A percentile compares a stretch with the other conserved stretches of the same genome.
phyloP scores from a whole-genome alignment of 2,329 filamentous ascomycete genomes.

The Leptosphaerulina australis region DNA sequence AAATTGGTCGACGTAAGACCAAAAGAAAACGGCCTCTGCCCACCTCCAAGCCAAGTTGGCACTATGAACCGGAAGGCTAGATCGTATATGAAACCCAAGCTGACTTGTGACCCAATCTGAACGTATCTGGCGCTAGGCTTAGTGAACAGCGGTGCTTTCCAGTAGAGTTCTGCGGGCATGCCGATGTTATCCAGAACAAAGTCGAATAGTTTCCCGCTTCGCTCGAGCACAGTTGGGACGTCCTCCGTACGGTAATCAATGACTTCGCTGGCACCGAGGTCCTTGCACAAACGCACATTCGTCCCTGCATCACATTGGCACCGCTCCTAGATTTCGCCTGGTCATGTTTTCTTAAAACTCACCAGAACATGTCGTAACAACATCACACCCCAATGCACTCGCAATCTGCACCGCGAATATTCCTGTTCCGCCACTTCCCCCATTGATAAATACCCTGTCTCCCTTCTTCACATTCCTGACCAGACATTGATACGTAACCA shows the following conservation, averaged over 20 bases:
- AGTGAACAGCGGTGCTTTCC: conserved; percentile 26
- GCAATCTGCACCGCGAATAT: conserved; percentile 67
- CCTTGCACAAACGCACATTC: conserved; percentile 62
- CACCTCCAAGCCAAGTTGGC: conserved; percentile 54
- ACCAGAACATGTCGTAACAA: conserved; percentile 63
- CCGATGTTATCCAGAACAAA: conserved; percentile 65
- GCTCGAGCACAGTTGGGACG: conserved; percentile 52
- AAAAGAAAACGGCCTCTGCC: conserved; percentile 52
- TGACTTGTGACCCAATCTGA: conserved; percentile 29
- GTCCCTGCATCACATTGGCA: conserved; percentile 30
- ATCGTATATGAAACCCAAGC: conserved; percentile 23
- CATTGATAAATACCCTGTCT: conserved; percentile 65
- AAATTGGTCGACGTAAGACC: conserved; percentile 30
- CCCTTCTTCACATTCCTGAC: conserved; percentile 34
- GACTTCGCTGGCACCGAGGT: conserved; percentile 66
- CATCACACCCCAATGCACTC: conserved; percentile 62
- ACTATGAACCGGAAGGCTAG: conserved; percentile 27
- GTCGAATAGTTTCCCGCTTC: conserved; percentile 55
- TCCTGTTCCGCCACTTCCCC: conserved; percentile 66
- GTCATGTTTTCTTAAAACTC: neutral
- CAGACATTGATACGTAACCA: conserved; percentile 32
- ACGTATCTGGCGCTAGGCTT: conserved; percentile 25
- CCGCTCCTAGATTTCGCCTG: no score
- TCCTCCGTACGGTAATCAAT: conserved; percentile 62
- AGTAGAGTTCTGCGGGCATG: conserved; percentile 23